Base-by-base conservation (phyloP, 352 stramenopile species). In the Phytophthora kernoviae region DNA sequence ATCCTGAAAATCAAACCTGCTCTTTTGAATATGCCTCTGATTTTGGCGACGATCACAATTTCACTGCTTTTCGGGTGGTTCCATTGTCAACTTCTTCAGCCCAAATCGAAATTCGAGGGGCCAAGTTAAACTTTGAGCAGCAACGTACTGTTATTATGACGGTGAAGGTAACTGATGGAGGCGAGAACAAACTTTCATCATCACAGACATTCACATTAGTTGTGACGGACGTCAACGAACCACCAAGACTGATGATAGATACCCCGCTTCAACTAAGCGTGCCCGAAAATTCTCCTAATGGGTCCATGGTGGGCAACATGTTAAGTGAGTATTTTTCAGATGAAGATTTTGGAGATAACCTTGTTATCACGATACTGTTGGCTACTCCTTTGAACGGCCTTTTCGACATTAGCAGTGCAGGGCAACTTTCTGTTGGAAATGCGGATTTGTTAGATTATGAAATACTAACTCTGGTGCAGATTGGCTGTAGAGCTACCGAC, bases 1-100 rank as follows among this genome's bases (percentile, higher is more conserved):
- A 88, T 50, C 76, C 79, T 15, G 79, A 88, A 47, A 88, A 86
- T 18, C 58, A 81, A 21, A 81, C 70, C 1, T 47, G 85, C 0
- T 52, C 47, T 12, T 88, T 75, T 33, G 43, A 62, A 1, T 75
- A 75, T 34, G 39, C 39, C 1, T 78, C 73, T 3, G 71, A 44
- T 4, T 70, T 81, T 12, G 54, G 17, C 14, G 46, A 30, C 27
- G 53, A 71, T 6, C 33, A 18, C 5, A 61, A 74, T 11, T 54
- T 12, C 15, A 66, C 42, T 17, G 61, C 52, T 14, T 87, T 88
- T 15, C 68, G 79, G 30, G 37, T 86, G 22, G 51, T 86, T 1
- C 42, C 68, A 18, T n/a, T 65, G 2, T 73, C 75, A 2, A 52
- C 58, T 5, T 77, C 58, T 18, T 67, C 9, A 1, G 75, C 76